Percentiles rank a stretch among this genome's conserved stretches.
Evolutionary conservation across 2,329 filamentous ascomycete species (phyloP).

Genomic region (Claviceps sorghi): DNA sequence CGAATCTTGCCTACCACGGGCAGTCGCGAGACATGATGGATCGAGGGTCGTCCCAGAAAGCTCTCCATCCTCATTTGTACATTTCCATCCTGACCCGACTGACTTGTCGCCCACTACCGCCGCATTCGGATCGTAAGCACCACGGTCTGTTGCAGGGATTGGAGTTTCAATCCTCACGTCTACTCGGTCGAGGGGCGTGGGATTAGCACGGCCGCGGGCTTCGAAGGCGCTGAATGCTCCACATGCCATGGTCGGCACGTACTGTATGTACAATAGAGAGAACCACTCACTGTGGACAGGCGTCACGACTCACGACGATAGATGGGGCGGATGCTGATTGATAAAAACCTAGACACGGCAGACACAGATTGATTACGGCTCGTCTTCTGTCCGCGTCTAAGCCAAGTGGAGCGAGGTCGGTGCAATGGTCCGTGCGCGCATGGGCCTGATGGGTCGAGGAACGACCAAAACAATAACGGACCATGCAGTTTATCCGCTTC

Average conservation of each 20-base stretch:
- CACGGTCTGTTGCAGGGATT: background rate
- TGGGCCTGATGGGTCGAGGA: background rate
- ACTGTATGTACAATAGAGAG: too few species aligned
- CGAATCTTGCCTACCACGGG: background rate
- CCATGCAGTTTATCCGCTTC: background rate
- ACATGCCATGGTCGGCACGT: background rate
- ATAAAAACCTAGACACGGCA: background rate
- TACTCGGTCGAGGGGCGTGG: background rate
- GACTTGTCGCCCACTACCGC: background rate
- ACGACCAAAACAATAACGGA: background rate
- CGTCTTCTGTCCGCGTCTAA: background rate
- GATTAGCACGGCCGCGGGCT: background rate
- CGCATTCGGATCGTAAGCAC: background rate
- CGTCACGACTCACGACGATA: background rate
- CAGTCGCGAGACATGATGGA: background rate
- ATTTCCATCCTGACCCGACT: background rate
- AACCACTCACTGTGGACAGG: background rate
- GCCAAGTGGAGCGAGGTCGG: background rate
- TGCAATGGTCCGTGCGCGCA: background rate
- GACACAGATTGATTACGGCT: background rate
- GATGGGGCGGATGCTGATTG: conserved; percentile 1
- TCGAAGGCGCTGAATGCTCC: background rate
- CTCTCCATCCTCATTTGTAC: background rate
- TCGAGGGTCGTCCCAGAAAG: background rate
- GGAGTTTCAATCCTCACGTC: background rate